A percentile compares a stretch with the other conserved stretches of the same genome.
phyloP scores from a whole-genome alignment of 164 flowering plant species.

The Taxillus chinensis region DNA sequence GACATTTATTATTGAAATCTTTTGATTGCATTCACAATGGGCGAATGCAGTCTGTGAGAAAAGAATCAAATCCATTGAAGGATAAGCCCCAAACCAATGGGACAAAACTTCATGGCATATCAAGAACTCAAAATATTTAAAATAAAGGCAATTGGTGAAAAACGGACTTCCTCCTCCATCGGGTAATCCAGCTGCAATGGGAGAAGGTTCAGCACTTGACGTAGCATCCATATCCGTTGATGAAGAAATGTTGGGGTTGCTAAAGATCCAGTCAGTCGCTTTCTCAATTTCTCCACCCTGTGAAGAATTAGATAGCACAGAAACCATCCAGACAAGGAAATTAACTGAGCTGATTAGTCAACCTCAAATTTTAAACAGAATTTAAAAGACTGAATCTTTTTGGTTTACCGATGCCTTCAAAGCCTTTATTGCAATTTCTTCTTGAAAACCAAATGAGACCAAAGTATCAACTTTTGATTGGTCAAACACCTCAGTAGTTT shows the following conservation, averaged over 20 bases:
- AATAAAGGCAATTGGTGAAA: conserved; percentile 10
- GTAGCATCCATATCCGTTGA: conserved; percentile 56
- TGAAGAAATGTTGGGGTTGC: conserved; percentile 42
- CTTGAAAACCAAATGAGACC: conserved; percentile 83
- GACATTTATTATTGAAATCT: no score
- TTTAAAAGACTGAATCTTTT: neutral
- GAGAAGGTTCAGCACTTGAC: conserved; percentile 25
- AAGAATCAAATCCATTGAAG: no score
- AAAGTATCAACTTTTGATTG: conserved; percentile 67
- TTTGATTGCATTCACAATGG: no score
- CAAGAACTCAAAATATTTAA: neutral
- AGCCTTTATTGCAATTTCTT: conserved; percentile 71
- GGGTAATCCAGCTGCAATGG: conserved; percentile 42
- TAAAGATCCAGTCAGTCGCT: conserved; percentile 97
- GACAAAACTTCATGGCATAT: no score
- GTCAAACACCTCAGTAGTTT: conserved; percentile 35
- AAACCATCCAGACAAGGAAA: neutral
- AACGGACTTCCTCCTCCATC: conserved; percentile 97
- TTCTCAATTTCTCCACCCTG: conserved; percentile 92
- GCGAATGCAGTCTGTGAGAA: no score
- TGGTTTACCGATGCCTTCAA: conserved; percentile 62
- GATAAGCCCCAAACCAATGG: no score
- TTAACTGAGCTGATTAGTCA: neutral
- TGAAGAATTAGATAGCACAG: conserved; percentile 4
- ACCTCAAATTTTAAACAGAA: neutral